Evolutionary conservation across 1,139 yeast genomes (phyloP), one percentile per base, ranked within the genome.

Genomic region (Sugiyamaella sp.): DNA sequence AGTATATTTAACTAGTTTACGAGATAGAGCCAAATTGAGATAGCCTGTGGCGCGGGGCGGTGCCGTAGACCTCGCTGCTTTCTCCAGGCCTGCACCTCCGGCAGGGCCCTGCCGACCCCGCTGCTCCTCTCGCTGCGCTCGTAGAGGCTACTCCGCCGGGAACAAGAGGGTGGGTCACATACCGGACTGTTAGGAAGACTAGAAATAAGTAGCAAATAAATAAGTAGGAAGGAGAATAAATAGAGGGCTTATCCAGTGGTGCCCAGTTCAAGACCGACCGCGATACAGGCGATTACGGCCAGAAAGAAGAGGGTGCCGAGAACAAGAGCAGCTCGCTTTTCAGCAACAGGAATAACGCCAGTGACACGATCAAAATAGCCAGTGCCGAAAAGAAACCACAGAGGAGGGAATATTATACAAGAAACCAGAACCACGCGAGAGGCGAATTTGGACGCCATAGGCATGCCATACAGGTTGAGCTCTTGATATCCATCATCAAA

Each of bases 381-480:
- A 1, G 63, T 57, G 4, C 69, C 73, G 50, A 73, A 57, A 9
- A 72, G 64, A 42, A 73, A 54, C 74, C 73, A 71, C 24, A 66
- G 51, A 12, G 76, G 76, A 3, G 76, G 76, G 57, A 73, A 70
- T n/a, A 64, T 35, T 1, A 60, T 19, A 46, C 67, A 69, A 9
- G 54, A 51, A 0, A 59, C 58, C 19, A 67, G 52, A 32, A 65
- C 43, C 8, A 56, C 33, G n/a, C 58, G 51, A 10, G 64, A 59
- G 8, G 47, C 38, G 16, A 40, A 25, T 4, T 32, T 48, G 3
- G 60, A 51, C 33, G 60, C 59, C 17, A 48, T 19, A 2, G 58
- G 59, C 20, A 58, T 46, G 5, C 62, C 62, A 44, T 56, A 57
- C 16, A 50, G 47, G 25, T 56, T 55, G 22, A 49, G 39, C 6